A percentile compares a stretch with the other conserved stretches of the same genome.
Evolutionary conservation across 2,329 filamentous ascomycete genomes (phyloP).

Genomic region (Fusarium sp.): DNA sequence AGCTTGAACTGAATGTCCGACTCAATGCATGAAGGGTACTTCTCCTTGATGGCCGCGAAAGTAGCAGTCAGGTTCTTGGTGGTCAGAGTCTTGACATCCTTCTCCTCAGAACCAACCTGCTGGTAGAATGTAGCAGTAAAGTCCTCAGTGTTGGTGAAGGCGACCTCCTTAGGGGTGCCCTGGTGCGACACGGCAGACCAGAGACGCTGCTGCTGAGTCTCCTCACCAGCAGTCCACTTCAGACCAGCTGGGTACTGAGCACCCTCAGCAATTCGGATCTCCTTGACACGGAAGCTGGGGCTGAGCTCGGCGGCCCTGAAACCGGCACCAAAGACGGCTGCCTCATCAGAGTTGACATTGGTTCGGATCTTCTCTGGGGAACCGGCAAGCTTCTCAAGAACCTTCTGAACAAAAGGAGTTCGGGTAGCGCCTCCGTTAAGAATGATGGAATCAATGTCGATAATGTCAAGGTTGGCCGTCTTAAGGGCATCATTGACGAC

Average conservation of each 20-base stretch:
- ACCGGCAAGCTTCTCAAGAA: slow-evolving; percentile 78
- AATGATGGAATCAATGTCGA: slow-evolving; percentile 87
- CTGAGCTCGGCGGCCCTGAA: slow-evolving; percentile 93
- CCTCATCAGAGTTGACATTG: slow-evolving; percentile 97
- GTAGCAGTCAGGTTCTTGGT: slow-evolving; percentile 88
- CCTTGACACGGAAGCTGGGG: slow-evolving; percentile 96
- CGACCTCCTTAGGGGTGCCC: slow-evolving; percentile 81
- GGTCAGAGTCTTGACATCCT: slow-evolving; percentile 69
- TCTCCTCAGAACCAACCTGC: slow-evolving; percentile 65
- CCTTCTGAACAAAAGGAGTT: slow-evolving; percentile 92
- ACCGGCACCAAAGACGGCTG: slow-evolving; percentile 92
- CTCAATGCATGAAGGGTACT: slow-evolving; percentile 74
- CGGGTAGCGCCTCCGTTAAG: slow-evolving; percentile 89
- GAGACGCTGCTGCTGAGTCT: slow-evolving; percentile 79
- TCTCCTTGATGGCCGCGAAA: slow-evolving; percentile 77
- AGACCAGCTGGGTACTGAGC: slow-evolving; percentile 76
- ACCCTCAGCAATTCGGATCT: slow-evolving; percentile 84
- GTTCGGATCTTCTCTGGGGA: slow-evolving; percentile 80
- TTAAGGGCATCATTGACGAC: slow-evolving; percentile 79
- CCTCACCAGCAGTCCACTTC: slow-evolving; percentile 73
- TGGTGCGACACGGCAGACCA: slow-evolving; percentile 80
- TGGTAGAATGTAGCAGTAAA: slow-evolving; percentile 84
- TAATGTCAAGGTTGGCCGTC: slow-evolving; percentile 73
- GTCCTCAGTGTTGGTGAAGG: slow-evolving; percentile 82
- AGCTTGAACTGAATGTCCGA: slow-evolving; percentile 83